Base-by-base conservation (phyloP, 2,329 filamentous ascomycete species). In the Venturia aucupariae region DNA sequence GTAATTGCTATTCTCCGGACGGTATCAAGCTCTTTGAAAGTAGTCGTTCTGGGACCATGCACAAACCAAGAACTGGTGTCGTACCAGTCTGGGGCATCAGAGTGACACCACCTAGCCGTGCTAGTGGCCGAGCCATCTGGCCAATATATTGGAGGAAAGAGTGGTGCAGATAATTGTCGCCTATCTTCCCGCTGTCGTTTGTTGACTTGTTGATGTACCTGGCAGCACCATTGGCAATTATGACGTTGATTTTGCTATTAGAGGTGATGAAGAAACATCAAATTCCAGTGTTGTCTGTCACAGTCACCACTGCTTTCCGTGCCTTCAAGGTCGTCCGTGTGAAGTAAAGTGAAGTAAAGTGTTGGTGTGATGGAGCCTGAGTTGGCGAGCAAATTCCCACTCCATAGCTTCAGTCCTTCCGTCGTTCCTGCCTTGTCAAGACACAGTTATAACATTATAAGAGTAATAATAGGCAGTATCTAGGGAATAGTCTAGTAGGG, bases 211-310 rank as follows among this genome's bases (percentile, higher is more conserved):
- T 32, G 51, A 48, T 55, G 51, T 55, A 32, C 51, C 24, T 55
- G 17, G 13, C 30, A 32, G 7, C 30, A 55, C 51, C 30, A 35
- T 35, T 30, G 30, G 17, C 51, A 32, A 35, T 35, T n/a, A 30
- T 55, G 51, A 55, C 19, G 30, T 32, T 55, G 51, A 27, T 30
- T 35, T 17, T 7, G 27, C 13, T 35, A 27, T 22, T 27, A 30
- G 27, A 55, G 51, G 51, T 35, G 27, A 32, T 55, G 30, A 55
- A 27, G 27, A 55, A 19, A 17, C 35, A 22, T 7, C 27, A 35
- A 19, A 44, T 67, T 66, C 59, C 22, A 61, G 19, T 41, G 35
- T 24, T 41, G 15, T n/a, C 17, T 2, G 32, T 46, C 59, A 42
- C 30, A 10, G n/a, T 57, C 51, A 57, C 51, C 27, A n/a, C 10